Evolutionary conservation across 2,329 filamentous ascomycete genomes (phyloP), one percentile per base, ranked within the genome.

Genomic region (Thelonectria blattea): DNA sequence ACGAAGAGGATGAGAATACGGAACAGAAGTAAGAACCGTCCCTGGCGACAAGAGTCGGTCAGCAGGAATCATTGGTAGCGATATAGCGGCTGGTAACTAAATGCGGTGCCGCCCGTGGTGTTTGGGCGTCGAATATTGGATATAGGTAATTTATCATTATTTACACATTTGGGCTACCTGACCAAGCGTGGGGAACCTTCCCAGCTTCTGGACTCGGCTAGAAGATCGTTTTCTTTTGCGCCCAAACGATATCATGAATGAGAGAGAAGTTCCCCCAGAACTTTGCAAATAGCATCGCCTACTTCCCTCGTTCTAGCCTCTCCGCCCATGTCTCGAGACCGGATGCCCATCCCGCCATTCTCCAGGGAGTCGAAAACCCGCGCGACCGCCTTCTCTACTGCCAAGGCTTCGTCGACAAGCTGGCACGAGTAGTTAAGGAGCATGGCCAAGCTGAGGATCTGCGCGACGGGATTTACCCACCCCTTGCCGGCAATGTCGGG

Each of bases 401-500:
- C 83, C 54, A 79, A 78, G 1, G 88, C 88, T 65, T 91, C 84
- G 9, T 84, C 81, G 7, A 83, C 81, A 62, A 86, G 79, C 62
- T 83, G 80, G 51, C 91, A 81, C 1, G 88, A 91, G 77, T 92
- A 92, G 71, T 90, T 86, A 64, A 92, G 80, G 82, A 92, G 85
- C 88, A 92, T 90, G 56, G 88, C 88, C 24, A 91, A 77, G 51
- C 88, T 91, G 41, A 92, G 81, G 32, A 92, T 86, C 66, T 88
- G 86, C 1, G 88, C 90, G 34, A 92, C 82, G 0, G 90, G 90
- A 77, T 92, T 92, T 55, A 90, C 89, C 43, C 91, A 82, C 41
- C 87, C 87, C 72, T 90, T 83, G 58, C 90, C 90, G 8, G 87
- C 85, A 65, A 92, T 92, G 67, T 92, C 90, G 11, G 90, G 90